phyloP scores from a whole-genome alignment of 2,329 filamentous ascomycete genomes.

The Whalleya microplaca region DNA sequence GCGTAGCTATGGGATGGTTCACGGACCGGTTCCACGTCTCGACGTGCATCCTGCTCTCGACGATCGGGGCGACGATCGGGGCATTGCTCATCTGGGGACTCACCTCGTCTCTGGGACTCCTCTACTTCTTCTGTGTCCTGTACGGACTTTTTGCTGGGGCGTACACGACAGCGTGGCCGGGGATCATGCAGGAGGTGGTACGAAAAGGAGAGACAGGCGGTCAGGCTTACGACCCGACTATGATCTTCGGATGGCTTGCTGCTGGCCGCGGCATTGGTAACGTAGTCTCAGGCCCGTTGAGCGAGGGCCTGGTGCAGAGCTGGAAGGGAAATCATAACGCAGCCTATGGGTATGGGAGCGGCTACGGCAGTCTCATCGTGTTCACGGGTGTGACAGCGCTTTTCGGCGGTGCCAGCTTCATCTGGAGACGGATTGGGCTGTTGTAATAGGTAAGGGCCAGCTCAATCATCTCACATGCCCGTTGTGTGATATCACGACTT shows the following conservation, averaged over 20 bases:
- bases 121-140: conserved; percentile 63
- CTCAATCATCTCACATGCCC: too few relatives aligned
- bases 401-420: conserved; percentile 49
- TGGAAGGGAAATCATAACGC: conserved; percentile 46
- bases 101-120: conserved; percentile 53
- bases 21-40: conserved; percentile 58
- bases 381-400: conserved; percentile 59
- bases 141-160: conserved; percentile 70
- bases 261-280: conserved; percentile 66
- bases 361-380: conserved; percentile 58
- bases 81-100: conserved; percentile 67
- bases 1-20: conserved; percentile 60
- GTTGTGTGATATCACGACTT: too few relatives aligned
- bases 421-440: conserved; percentile 42
- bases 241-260: conserved; percentile 62
- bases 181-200: conserved; percentile 52
- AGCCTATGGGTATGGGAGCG: conserved; percentile 51
- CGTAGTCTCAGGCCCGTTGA: conserved; percentile 59
- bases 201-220: conserved; percentile 28
- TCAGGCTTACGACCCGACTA: conserved; percentile 46
- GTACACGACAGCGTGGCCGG: conserved; percentile 66
- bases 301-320: conserved; percentile 53
- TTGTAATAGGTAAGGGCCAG: conserved; percentile 18
- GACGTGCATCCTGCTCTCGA: conserved; percentile 60
- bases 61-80: conserved; percentile 57